A percentile compares a stretch with the other conserved stretches of the same genome.
Evolutionary conservation across 768 basidiomycete species (phyloP).

Genomic region (Cytidiella melzeri): DNA sequence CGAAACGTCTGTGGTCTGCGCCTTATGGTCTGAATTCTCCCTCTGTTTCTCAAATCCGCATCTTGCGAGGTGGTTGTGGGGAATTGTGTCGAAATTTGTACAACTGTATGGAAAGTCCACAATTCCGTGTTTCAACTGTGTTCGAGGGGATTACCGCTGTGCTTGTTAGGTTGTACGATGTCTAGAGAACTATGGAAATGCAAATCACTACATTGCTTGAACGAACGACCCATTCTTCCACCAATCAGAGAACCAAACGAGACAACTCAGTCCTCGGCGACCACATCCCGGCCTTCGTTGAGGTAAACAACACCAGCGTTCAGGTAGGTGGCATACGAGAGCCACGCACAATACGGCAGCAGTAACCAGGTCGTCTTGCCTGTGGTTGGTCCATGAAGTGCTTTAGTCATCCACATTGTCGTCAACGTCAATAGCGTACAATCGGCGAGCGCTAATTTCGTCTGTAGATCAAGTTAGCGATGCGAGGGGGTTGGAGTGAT

Average conservation of each 20-base stretch:
- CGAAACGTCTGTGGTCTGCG: no score
- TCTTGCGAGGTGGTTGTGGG: no score
- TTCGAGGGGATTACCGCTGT: no score
- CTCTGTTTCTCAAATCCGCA: no score
- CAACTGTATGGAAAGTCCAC: no score
- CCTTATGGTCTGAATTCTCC: no score
- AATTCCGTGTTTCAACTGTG: no score
- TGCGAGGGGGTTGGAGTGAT: neutral
- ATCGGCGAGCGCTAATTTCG: conserved; percentile 49
- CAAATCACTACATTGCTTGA: no score
- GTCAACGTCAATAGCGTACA: conserved; percentile 46
- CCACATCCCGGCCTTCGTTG: conserved; percentile 28
- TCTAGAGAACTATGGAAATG: no score
- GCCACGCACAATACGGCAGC: conserved; percentile 62
- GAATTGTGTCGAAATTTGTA: no score
- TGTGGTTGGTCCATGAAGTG: conserved; percentile 41
- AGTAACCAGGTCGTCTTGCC: conserved; percentile 50
- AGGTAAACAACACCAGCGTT: conserved; percentile 61
- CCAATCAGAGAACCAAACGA: no score
- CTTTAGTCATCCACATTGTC: conserved; percentile 52
- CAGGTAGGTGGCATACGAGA: conserved; percentile 60
- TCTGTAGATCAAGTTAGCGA: conserved; percentile 25
- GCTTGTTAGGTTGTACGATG: neutral
- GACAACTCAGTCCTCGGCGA: conserved; percentile 9
- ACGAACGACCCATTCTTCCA: no score